Conservation (phyloP, 2,329 filamentous ascomycete genomes). For the Diaporthe australafricana region DNA sequence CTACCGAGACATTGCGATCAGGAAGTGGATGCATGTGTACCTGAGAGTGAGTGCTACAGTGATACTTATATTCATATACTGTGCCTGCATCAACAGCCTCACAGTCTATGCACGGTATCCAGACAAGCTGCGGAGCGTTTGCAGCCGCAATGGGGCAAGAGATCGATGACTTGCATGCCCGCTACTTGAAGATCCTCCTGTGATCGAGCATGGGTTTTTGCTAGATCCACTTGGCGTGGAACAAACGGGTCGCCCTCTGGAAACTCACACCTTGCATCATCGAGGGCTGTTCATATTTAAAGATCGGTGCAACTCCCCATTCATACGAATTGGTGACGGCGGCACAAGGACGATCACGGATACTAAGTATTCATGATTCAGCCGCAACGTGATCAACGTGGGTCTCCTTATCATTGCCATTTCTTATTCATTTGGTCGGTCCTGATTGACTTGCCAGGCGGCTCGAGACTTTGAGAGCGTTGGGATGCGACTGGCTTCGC, state of each 20-base stretch:
- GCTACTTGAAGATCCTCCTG: not conserved
- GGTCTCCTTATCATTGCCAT: not conserved
- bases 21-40: not conserved
- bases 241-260: not conserved
- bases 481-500: not conserved
- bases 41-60: not conserved
- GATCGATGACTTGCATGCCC: slow-evolving; percentile 19
- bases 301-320: not conserved
- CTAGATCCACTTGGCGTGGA: not conserved
- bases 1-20: not conserved
- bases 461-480: too few relatives aligned
- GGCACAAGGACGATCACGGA: not conserved
- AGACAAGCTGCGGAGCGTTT: not conserved
- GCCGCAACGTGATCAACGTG: slow-evolving; percentile 7
- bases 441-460: not conserved
- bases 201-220: not conserved
- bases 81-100: not conserved
- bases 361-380: slow-evolving; percentile 15
- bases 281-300: not conserved
- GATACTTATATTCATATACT: not conserved
- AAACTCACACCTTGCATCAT: not conserved
- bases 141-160: not conserved
- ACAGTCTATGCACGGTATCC: not conserved
- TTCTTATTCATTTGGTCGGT: not conserved
- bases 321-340: not conserved